Conservation (phyloP, 139 green algal species). For the Pseudopediastrum boryanum region DNA sequence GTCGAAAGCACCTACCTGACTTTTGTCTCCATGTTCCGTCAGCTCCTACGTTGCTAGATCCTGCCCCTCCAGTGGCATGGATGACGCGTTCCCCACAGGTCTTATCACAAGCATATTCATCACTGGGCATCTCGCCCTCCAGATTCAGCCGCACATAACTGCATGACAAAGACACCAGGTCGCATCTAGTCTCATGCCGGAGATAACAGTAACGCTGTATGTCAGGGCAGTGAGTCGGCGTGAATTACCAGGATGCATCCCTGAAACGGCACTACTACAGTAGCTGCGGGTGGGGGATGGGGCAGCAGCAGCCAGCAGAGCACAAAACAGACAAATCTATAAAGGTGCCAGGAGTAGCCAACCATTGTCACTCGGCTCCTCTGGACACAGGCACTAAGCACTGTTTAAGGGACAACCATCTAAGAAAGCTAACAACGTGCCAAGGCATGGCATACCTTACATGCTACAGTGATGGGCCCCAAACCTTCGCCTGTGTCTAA, state of each 20-base stretch:
- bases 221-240: no score
- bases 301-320: not conserved
- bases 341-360: not conserved
- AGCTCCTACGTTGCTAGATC: no score
- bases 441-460: not conserved
- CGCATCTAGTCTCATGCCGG: no score
- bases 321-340: not conserved
- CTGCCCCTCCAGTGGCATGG: no score
- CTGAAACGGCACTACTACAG: no score
- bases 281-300: slow-evolving; percentile 19
- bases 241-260: no score
- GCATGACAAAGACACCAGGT: not conserved
- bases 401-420: no score
- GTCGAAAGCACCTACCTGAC: no score
- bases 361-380: no score
- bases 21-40: no score
- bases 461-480: not conserved
- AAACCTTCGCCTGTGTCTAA: not conserved
- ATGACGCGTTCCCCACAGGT: slow-evolving; percentile 44
- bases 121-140: slow-evolving; percentile 29
- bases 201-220: slow-evolving; percentile 6
- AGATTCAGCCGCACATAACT: slow-evolving; percentile 22
- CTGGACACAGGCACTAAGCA: no score
- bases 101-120: slow-evolving; percentile 49
- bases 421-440: no score